Percentiles rank a stretch among this genome's conserved stretches.
Evolutionary conservation across 495 filamentous ascomycete species (phyloP).

Genomic region (Filosporella fistucella): DNA sequence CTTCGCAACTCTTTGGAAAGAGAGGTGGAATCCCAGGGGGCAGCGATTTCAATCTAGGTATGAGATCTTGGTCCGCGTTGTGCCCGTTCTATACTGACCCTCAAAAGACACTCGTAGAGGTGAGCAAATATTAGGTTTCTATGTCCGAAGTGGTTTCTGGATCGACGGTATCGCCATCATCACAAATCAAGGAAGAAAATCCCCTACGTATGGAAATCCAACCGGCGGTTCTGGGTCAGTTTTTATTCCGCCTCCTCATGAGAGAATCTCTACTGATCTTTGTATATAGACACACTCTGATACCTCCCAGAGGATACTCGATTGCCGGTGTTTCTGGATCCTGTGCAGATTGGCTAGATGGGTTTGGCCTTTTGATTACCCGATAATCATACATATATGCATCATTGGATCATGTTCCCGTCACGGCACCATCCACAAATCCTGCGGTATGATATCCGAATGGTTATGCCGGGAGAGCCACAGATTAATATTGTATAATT

Average conservation of each 20-base stretch:
- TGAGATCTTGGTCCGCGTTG: background rate
- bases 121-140: slow-evolving; percentile 85
- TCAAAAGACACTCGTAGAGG: slow-evolving; percentile 70
- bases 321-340: slow-evolving; percentile 86
- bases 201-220: slow-evolving; percentile 78
- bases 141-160: slow-evolving; percentile 75
- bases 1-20: slow-evolving; percentile 86
- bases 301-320: slow-evolving; percentile 85
- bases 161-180: slow-evolving; percentile 89
- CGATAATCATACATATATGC: too few relatives aligned
- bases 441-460: too few relatives aligned
- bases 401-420: too few relatives aligned
- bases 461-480: too few relatives aligned
- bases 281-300: slow-evolving; percentile 70
- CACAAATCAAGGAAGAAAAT: slow-evolving; percentile 82
- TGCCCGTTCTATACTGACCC: background rate
- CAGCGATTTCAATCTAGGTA: slow-evolving; percentile 74
- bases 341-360: slow-evolving; percentile 78
- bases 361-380: slow-evolving; percentile 81
- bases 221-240: slow-evolving; percentile 78
- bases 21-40: slow-evolving; percentile 70
- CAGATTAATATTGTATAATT: too few relatives aligned
- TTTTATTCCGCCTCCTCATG: slow-evolving; percentile 2
- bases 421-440: too few relatives aligned
- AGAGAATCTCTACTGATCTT: slow-evolving; percentile 1